Evolutionary conservation across 2,329 filamentous ascomycete genomes (phyloP).

Genomic region (Eutypella sp.): DNA sequence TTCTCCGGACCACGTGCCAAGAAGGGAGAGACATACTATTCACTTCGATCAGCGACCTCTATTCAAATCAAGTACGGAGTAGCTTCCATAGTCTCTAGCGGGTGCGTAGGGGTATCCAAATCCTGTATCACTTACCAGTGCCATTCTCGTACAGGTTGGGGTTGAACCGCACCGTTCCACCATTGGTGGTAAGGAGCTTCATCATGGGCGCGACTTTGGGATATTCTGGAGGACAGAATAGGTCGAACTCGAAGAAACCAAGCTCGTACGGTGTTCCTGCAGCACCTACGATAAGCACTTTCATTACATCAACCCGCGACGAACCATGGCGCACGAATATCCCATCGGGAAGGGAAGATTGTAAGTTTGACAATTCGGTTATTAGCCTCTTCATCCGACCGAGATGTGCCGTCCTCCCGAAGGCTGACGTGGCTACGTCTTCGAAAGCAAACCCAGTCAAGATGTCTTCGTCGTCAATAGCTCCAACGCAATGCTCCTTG

Average conservation of each 20-base stretch:
- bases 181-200: constrained; percentile 40
- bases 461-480: constrained; percentile 32
- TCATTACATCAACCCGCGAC: constrained; percentile 44
- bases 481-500: constrained; percentile 29
- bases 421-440: constrained; percentile 8
- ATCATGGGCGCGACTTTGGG: constrained; percentile 37
- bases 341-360: constrained; percentile 42
- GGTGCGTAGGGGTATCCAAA: neutral
- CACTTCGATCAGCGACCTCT: no score
- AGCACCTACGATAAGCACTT: constrained; percentile 45
- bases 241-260: constrained; percentile 51
- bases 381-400: constrained; percentile 45
- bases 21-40: constrained; percentile 41
- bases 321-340: constrained; percentile 44
- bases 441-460: constrained; percentile 21
- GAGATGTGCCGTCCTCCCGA: constrained; percentile 7
- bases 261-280: constrained; percentile 47
- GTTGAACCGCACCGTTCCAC: constrained; percentile 37
- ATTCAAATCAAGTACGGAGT: no score
- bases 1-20: constrained; percentile 44
- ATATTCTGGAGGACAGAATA: constrained; percentile 38
- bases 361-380: constrained; percentile 39
- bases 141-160: constrained; percentile 47
- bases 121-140: constrained; percentile 36
- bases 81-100: constrained; percentile 4